phyloP scores from a whole-genome alignment of 352 stramenopile genomes.

The Elongisporangium undulatum region DNA sequence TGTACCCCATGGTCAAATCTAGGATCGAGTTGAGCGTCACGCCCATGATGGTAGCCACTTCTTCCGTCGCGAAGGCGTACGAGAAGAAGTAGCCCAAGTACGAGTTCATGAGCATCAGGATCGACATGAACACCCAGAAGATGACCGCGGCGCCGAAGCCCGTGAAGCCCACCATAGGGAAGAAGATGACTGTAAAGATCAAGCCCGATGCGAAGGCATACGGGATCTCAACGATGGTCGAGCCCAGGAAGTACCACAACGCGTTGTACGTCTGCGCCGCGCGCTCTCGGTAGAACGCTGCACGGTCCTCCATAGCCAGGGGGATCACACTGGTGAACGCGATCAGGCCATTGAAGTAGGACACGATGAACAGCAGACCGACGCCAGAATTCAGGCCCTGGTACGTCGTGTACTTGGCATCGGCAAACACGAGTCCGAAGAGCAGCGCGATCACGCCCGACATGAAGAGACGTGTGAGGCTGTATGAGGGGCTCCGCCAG shows the following conservation, averaged over 20 bases:
- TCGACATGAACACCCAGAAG: slow-evolving; percentile 44
- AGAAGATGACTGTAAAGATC: slow-evolving; percentile 43
- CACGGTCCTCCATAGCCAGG: slow-evolving; percentile 70
- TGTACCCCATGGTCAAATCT: slow-evolving; percentile 35
- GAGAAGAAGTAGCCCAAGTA: slow-evolving; percentile 69
- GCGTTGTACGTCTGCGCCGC: slow-evolving; percentile 75
- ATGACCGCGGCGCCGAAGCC: slow-evolving; percentile 35
- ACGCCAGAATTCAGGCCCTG: slow-evolving; percentile 38
- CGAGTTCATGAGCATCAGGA: slow-evolving; percentile 38
- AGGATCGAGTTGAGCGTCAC: slow-evolving; percentile 30
- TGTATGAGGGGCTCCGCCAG: slow-evolving; percentile 86
- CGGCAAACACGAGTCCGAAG: slow-evolving; percentile 56
- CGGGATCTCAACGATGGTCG: slow-evolving; percentile 68
- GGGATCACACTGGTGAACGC: slow-evolving; percentile 59
- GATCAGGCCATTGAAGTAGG: slow-evolving; percentile 75
- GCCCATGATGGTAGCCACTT: slow-evolving; percentile 18
- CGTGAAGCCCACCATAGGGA: slow-evolving; percentile 38
- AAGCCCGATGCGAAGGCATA: slow-evolving; percentile 46
- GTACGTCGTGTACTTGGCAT: slow-evolving; percentile 45
- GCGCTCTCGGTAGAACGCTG: slow-evolving; percentile 51
- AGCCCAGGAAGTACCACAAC: slow-evolving; percentile 27
- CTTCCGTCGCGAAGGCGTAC: slow-evolving; percentile 17
- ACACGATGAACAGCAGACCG: slow-evolving; percentile 75
- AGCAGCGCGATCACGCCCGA: slow-evolving; percentile 47
- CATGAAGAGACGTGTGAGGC: slow-evolving; percentile 70